Conservation (phyloP, 768 basidiomycete genomes). For the Russula abietina region DNA sequence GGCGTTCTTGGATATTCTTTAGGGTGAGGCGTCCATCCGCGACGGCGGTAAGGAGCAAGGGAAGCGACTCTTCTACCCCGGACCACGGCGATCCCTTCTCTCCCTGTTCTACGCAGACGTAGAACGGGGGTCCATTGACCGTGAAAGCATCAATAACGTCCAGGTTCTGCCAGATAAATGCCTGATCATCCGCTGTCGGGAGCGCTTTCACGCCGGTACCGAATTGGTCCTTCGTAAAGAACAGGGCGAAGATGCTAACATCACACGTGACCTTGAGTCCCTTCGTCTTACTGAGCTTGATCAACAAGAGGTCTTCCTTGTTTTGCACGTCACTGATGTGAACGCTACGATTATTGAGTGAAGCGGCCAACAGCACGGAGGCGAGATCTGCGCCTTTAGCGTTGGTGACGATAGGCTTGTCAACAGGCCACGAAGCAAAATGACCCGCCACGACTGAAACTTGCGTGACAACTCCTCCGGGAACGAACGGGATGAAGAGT, state of each 20-base stretch:
- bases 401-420: slow-evolving; percentile 92
- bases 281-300: slow-evolving; percentile 91
- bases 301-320: slow-evolving; percentile 81
- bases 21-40: slow-evolving; percentile 71
- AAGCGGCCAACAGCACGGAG: slow-evolving; percentile 89
- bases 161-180: slow-evolving; percentile 78
- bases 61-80: slow-evolving; percentile 83
- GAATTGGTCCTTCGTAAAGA: slow-evolving; percentile 76
- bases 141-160: slow-evolving; percentile 87
- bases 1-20: slow-evolving; percentile 71
- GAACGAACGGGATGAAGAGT: slow-evolving; percentile 77
- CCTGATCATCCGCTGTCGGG: slow-evolving; percentile 72
- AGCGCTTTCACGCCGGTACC: slow-evolving; percentile 47
- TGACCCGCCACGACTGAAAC: slow-evolving; percentile 77
- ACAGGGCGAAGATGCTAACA: slow-evolving; percentile 85
- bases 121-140: slow-evolving; percentile 78
- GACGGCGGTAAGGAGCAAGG: slow-evolving; percentile 83
- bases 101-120: slow-evolving; percentile 57
- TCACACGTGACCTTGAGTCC: slow-evolving; percentile 94
- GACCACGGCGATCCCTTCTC: slow-evolving; percentile 60
- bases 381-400: slow-evolving; percentile 90
- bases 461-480: slow-evolving; percentile 41
- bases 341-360: slow-evolving; percentile 79
- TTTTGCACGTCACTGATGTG: slow-evolving; percentile 88
- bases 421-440: slow-evolving; percentile 83